Evolutionary conservation across 2,329 filamentous ascomycete genomes (phyloP), one percentile per base, ranked within the genome.

Genomic region (Aspergillus thermomutatus): DNA sequence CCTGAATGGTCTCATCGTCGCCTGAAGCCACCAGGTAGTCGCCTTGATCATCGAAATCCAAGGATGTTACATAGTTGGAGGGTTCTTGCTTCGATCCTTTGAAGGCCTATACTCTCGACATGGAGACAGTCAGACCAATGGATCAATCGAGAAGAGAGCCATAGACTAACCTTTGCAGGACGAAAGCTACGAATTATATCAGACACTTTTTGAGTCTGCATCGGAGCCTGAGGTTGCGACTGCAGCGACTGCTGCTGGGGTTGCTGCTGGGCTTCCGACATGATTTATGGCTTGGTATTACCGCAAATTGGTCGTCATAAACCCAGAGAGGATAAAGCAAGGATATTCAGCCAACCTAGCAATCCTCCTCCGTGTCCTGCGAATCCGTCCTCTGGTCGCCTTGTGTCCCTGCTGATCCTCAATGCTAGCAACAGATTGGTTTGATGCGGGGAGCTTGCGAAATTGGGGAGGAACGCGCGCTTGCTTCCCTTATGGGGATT

Each of bases 41-140:
- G 73, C 94, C 94, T 46, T 90, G 89, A 77, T 97, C 92, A 74
- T 97, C 92, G 72, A 96, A 99, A 78, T 99, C 93, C 66, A 99
- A 85, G 1, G 93, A 97, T 8, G 94, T 89, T 58, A 97, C 86
- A 62, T 87, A 82, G 3, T 87, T 85, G 51, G 64, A 66, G 53
- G 60, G 62, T 45, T 76, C 77, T 64, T 70, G 71, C 65, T 75
- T 79, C 47, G 66, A 62, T 43, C 64, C 66, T 56, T 65, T 68
- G 60, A 72, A 77, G 2, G 64, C 61, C 72, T 72, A 56, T 25
- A 37, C 19, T 52, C 23, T 5, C 55, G 45, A 51, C 50, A 50
- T 56, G 46, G 58, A 55, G 47, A 60, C 58, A 54, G 55, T 54
- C 49, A 55, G 37, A 21, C 31, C 43, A 37, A 21, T 45, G 49